phyloP scores from a whole-genome alignment of 2,329 filamentous ascomycete species.

The Beauveria pseudobassiana region DNA sequence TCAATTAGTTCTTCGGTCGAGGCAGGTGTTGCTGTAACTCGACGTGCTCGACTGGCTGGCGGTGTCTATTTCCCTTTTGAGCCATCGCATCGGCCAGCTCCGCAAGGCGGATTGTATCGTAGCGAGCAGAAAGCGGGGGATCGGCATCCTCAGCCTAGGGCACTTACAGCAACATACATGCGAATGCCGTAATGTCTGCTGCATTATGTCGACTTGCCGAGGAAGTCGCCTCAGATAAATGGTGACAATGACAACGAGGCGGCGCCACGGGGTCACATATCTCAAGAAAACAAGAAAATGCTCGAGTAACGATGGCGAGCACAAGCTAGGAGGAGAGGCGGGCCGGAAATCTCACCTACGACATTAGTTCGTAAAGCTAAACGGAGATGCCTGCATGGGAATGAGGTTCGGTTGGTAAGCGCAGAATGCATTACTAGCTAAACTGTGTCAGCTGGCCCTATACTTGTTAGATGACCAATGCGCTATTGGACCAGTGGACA shows the following conservation, averaged over 20 bases:
- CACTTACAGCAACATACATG: not conserved
- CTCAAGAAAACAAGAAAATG: not conserved
- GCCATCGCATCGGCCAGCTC: not conserved
- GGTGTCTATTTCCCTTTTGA: conserved; percentile 5
- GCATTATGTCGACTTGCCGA: not conserved
- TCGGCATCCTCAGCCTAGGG: not conserved
- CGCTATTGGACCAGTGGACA: not conserved
- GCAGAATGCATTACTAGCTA: not conserved
- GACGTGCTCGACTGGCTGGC: not conserved
- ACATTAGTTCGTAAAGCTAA: not conserved
- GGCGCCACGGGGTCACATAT: not conserved
- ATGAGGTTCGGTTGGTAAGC: not conserved
- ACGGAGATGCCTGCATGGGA: not conserved
- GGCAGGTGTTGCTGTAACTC: not conserved
- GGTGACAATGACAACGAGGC: not conserved
- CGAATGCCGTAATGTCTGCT: not conserved
- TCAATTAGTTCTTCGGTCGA: not conserved
- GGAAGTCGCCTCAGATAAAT: not conserved
- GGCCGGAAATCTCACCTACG: conserved; percentile 3
- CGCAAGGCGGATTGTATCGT: not conserved
- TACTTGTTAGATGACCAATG: not conserved
- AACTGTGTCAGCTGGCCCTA: not conserved
- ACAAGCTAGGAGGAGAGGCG: not conserved
- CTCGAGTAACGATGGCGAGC: not conserved
- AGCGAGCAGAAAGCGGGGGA: not conserved